Base-by-base conservation (phyloP, 1,284 basidiomycete genomes). In the Ustilago nuda region DNA sequence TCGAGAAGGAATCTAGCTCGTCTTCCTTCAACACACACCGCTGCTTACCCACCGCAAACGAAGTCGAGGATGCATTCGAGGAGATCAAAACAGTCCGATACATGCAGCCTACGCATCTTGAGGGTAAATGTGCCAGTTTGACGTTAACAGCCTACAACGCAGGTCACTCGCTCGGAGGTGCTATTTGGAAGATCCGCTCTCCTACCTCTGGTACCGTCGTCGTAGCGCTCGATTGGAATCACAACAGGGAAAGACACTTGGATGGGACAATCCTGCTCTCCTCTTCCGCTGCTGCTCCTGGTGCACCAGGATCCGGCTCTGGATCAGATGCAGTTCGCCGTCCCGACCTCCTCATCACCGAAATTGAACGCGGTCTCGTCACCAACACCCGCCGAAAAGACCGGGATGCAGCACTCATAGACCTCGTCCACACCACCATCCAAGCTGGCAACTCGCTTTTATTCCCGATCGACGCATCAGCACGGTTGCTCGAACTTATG, bases 141-240 rank as follows among this genome's bases (percentile, higher is more conserved):
- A 96, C 96, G 0, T 92, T 99, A 72, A 97, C 95, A 17, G 95
- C 97, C 0, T 98, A 97, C 88, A 93, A 93, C 76, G 93, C 95
- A 12, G 97, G 97, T 0, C 95, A 98, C 86, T 94, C 94, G 0
- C 90, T 99, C 19, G 97, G 97, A 78, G 97, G 96, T 56, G 95
- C 95, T 2, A 93, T 99, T 76, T 99, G 95, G 95, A 98, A 98
- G 86, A 92, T 99, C 69, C 92, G 97, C 43, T 98, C 95, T 1
- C 95, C 97, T 2, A 95, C 94, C 0, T 93, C 94, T 8, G 96
- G 95, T 8, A 98, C 97, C 3, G 92, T 99, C 19, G 88, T 99
- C 35, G 97, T 99, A 85, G 96, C 95, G 12, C 93, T 98, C 19
- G 92, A 96, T 79, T 90, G 98, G 88, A 99, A 99, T 85, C 97